Conservation (phyloP, 768 basidiomycete genomes). For the Dioszegia aurantiaca region DNA sequence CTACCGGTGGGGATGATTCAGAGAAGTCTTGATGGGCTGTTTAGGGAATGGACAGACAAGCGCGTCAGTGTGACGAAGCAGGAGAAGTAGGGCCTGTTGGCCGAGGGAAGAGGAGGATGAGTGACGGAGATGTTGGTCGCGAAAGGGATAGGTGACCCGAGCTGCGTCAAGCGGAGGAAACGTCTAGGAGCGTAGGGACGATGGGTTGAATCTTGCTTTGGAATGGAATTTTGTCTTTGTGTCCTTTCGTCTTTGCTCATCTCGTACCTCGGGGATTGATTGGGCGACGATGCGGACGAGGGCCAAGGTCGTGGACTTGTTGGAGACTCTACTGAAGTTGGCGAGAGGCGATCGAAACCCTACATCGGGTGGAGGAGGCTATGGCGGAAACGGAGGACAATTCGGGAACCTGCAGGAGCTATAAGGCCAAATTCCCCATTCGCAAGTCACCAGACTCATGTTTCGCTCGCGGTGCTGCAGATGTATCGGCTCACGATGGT, state of each 20-base stretch:
- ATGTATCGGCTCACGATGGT: conserved; percentile 81
- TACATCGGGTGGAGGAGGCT: conserved; percentile 11
- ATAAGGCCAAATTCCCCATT: conserved; percentile 67
- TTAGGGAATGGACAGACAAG: conserved; percentile 62
- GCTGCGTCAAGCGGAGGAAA: not conserved
- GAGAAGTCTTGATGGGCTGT: conserved; percentile 89
- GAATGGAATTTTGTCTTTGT: too few species aligned
- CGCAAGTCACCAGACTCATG: conserved; percentile 85
- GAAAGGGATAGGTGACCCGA: not conserved
- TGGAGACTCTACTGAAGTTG: conserved; percentile 87
- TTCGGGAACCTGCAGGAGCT: not conserved
- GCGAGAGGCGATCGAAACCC: conserved; percentile 74
- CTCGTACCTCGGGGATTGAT: too few species aligned
- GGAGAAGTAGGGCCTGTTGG: not conserved
- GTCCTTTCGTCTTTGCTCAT: too few species aligned
- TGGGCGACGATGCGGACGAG: too few species aligned
- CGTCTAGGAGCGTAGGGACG: not conserved
- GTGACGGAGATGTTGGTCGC: not conserved
- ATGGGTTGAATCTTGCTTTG: too few species aligned
- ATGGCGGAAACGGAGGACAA: not conserved
- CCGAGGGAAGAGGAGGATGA: not conserved
- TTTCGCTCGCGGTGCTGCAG: conserved; percentile 86
- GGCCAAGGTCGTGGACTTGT: conserved; percentile 85
- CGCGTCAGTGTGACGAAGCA: conserved; percentile 5
- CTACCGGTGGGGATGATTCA: conserved; percentile 82